phyloP scores from a whole-genome alignment of 2,329 filamentous ascomycete genomes.

The Aspergillus awamori region DNA sequence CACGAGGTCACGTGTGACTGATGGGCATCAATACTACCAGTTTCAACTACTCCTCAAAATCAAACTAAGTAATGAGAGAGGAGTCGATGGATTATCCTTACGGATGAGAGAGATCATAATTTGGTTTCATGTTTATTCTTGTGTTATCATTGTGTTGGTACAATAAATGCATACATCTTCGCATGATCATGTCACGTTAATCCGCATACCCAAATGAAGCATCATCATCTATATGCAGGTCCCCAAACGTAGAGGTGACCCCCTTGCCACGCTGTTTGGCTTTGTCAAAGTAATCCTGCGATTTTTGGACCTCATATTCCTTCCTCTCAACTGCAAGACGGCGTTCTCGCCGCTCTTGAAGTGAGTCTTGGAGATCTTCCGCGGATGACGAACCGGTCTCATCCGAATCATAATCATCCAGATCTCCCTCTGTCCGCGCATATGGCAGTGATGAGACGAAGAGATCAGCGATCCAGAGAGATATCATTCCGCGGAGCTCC shows the following conservation, averaged over 20 bases:
- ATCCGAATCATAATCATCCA: slow-evolving; percentile 2
- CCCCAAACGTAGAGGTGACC: slow-evolving; percentile 33
- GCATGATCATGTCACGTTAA: neutral
- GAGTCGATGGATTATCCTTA: neutral
- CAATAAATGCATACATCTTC: neutral
- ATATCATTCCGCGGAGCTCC: slow-evolving; percentile 71
- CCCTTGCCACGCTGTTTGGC: slow-evolving; percentile 36
- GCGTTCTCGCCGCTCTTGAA: slow-evolving; percentile 36
- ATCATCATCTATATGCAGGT: slow-evolving; percentile 33
- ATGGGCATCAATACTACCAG: neutral
- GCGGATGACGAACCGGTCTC: slow-evolving; percentile 21
- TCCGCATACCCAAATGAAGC: slow-evolving; percentile 11
- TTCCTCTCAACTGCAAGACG: slow-evolving; percentile 40
- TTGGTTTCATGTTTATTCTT: neutral
- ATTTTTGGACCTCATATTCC: slow-evolving; percentile 35
- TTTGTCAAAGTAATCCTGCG: slow-evolving; percentile 38
- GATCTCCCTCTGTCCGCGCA: slow-evolving; percentile 18
- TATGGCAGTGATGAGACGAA: slow-evolving; percentile 38
- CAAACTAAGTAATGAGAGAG: neutral
- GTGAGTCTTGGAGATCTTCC: slow-evolving; percentile 28
- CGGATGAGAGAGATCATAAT: too few species aligned
- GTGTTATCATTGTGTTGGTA: neutral
- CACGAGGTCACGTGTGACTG: slow-evolving; percentile 35
- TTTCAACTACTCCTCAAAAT: neutral
- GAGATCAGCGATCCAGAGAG: slow-evolving; percentile 75